Evolutionary conservation across 2,329 filamentous ascomycete genomes (phyloP).

Genomic region (Trichophyton rubrum): DNA sequence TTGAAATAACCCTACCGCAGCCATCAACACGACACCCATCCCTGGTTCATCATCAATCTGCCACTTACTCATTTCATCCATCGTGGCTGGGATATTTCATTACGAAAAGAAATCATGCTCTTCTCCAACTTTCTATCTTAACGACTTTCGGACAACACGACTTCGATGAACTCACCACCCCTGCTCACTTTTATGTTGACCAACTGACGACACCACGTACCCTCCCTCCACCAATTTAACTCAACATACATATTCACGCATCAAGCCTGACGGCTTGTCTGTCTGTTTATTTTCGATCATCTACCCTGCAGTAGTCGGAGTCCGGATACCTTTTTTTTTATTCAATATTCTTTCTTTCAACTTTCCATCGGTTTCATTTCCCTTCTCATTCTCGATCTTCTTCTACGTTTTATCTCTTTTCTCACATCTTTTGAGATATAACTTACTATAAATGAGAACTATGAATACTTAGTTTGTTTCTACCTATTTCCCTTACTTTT

Average conservation of each 20-base stretch:
- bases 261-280: background rate
- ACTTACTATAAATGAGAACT: constrained; percentile 8
- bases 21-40: background rate
- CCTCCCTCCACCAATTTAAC: background rate
- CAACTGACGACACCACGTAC: background rate
- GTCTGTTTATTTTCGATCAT: background rate
- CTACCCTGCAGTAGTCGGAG: background rate
- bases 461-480: constrained; percentile 5
- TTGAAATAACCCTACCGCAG: no score
- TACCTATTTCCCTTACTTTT: constrained; percentile 8
- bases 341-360: no score
- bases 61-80: background rate
- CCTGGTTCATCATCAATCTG: background rate
- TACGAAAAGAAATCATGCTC: background rate
- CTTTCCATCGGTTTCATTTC: background rate
- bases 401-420: no score
- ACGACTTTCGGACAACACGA: constrained; percentile 1
- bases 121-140: background rate
- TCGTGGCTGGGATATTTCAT: background rate
- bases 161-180: background rate
- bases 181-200: background rate
- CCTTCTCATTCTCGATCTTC: background rate
- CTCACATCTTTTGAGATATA: constrained; percentile 2
- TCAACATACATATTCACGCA: background rate
- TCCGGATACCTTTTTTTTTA: background rate